These are phyloP conservation scores for Tolypocladium pustulatum DNA, from an alignment of 2,329 filamentous ascomycete species.

Conservation along the genomic window DNA sequence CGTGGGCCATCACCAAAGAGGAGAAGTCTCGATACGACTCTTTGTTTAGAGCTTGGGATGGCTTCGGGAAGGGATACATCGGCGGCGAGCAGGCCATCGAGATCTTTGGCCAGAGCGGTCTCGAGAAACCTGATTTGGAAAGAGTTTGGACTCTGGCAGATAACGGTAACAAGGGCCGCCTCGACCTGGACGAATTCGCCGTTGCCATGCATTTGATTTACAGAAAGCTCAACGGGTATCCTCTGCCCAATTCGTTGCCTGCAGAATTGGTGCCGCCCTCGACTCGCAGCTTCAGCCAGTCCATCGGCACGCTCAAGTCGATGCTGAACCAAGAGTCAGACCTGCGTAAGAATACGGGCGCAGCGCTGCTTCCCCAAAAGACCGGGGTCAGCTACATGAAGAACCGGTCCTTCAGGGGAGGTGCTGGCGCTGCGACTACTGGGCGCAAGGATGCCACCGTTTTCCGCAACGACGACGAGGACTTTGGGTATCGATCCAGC, in stretches of 20 bases:
- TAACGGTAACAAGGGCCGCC: conserved; percentile 82
- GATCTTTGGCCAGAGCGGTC: conserved; percentile 90
- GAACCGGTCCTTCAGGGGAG: conserved; percentile 77
- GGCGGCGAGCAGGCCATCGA: conserved; percentile 89
- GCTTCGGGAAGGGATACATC: conserved; percentile 84
- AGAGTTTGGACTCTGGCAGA: conserved; percentile 92
- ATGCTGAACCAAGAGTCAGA: conserved; percentile 86
- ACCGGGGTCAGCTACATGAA: conserved; percentile 98
- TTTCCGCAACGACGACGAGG: conserved; percentile 92
- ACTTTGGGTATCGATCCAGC: conserved; percentile 85
- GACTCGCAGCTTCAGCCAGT: conserved; percentile 84
- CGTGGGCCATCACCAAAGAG: conserved; percentile 97
- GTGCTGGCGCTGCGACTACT: conserved; percentile 41
- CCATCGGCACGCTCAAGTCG: conserved; percentile 85
- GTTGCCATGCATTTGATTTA: conserved; percentile 99
- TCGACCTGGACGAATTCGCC: conserved; percentile 95
- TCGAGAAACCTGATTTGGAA: conserved; percentile 84
- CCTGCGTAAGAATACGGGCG: conserved; percentile 76
- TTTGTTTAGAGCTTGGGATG: conserved; percentile 94
- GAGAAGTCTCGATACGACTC: conserved; percentile 96
- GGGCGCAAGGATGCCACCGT: conserved; percentile 89
- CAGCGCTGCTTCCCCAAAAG: conserved; percentile 83
- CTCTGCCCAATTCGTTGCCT: conserved; percentile 75
- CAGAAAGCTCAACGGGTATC: conserved; percentile 91
- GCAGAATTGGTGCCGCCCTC: conserved; percentile 91